phyloP scores from a whole-genome alignment of 2,329 filamentous ascomycete species.

The Coniella lustricola region DNA sequence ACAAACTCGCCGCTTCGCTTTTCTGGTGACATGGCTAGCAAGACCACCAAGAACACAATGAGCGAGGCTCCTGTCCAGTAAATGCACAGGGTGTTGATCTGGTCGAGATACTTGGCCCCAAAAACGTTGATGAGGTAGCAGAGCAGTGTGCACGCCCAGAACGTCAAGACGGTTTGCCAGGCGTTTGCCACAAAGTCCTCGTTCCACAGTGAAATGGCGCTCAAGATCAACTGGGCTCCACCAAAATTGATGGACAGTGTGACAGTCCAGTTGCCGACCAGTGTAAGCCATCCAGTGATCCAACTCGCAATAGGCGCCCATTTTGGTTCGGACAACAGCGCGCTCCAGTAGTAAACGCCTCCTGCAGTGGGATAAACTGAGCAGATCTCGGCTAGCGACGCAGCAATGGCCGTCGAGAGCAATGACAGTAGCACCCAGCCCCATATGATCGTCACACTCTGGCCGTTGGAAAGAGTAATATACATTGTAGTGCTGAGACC shows the following conservation, averaged over 20 bases:
- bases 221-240: slow-evolving; percentile 58
- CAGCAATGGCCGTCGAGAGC: slow-evolving; percentile 56
- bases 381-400: slow-evolving; percentile 62
- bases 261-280: slow-evolving; percentile 67
- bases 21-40: slow-evolving; percentile 54
- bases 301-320: slow-evolving; percentile 63
- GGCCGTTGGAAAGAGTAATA: slow-evolving; percentile 61
- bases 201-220: slow-evolving; percentile 62
- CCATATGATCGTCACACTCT: slow-evolving; percentile 62
- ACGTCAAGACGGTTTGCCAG: slow-evolving; percentile 65
- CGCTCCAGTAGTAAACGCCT: slow-evolving; percentile 65
- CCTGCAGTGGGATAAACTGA: slow-evolving; percentile 62
- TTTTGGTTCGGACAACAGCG: slow-evolving; percentile 57
- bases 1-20: slow-evolving; percentile 56
- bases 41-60: slow-evolving; percentile 39
- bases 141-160: slow-evolving; percentile 63
- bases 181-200: slow-evolving; percentile 59
- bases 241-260: slow-evolving; percentile 62
- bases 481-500: slow-evolving; percentile 62
- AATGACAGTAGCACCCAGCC: slow-evolving; percentile 62
- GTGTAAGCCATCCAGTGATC: slow-evolving; percentile 64
- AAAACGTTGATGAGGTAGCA: slow-evolving; percentile 61
- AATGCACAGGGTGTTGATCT: slow-evolving; percentile 68
- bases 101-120: slow-evolving; percentile 49
- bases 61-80: slow-evolving; percentile 63